A percentile compares a stretch with the other conserved stretches of the same genome.
Evolutionary conservation across 2,329 filamentous ascomycete genomes (phyloP).

Genomic region (Dothistroma pini): DNA sequence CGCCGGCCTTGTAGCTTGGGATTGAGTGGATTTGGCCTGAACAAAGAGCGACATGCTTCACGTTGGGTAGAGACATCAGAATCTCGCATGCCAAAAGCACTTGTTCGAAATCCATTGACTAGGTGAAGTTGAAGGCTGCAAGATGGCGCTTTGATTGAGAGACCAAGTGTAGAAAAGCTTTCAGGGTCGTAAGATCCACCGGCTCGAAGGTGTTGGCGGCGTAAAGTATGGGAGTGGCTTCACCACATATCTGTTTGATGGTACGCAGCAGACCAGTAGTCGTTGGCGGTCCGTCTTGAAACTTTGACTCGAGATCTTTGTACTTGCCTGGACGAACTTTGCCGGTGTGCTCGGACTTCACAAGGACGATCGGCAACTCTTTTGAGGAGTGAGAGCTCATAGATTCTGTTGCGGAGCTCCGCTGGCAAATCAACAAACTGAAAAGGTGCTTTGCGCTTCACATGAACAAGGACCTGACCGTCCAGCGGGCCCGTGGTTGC

Average conservation of each 20-base stretch:
- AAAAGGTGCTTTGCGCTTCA: slow-evolving; percentile 10
- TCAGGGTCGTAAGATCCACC: not conserved
- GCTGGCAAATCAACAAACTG: slow-evolving; percentile 21
- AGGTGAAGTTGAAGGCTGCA: not conserved
- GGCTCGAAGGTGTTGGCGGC: slow-evolving; percentile 9
- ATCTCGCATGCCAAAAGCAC: not conserved
- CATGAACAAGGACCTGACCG: slow-evolving; percentile 19
- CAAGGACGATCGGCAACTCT: not conserved
- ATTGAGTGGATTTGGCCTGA: not conserved
- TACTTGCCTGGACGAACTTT: not conserved
- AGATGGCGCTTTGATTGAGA: slow-evolving; percentile 1
- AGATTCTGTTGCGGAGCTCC: slow-evolving; percentile 12
- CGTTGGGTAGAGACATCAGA: not conserved
- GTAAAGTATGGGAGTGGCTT: slow-evolving; percentile 12
- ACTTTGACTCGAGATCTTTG: not conserved
- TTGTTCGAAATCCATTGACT: not conserved
- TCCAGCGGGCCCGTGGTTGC: slow-evolving; percentile 19
- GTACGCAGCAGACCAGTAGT: slow-evolving; percentile 3
- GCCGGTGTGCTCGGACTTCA: not conserved
- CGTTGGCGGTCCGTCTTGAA: no score
- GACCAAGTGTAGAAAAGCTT: not conserved
- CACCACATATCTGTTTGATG: slow-evolving; percentile 16
- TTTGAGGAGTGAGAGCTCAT: not conserved
- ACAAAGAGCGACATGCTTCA: not conserved
- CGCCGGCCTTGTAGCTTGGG: not conserved